A percentile compares a stretch with the other conserved stretches of the same genome.
Evolutionary conservation across 768 basidiomycete species (phyloP).

Genomic region (Macrolepiota dolichaula): DNA sequence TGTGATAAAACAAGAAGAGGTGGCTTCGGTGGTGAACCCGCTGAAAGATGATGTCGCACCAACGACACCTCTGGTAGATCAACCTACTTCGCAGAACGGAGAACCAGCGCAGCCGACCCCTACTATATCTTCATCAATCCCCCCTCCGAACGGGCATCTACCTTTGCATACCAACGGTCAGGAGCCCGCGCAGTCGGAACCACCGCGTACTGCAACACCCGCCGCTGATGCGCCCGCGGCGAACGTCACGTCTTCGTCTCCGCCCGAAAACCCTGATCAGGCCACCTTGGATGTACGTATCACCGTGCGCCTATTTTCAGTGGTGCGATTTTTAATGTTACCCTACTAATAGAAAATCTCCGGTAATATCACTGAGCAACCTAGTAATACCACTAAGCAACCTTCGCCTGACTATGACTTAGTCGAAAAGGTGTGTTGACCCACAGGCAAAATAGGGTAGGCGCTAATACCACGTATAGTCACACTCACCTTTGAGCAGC

Average conservation of each 20-base stretch:
- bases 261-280: background rate
- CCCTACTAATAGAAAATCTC: background rate
- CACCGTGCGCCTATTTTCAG: background rate
- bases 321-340: background rate
- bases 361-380: background rate
- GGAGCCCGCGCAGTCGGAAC: background rate
- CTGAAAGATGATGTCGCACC: background rate
- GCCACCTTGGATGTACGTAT: background rate
- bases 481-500: slow-evolving; percentile 1
- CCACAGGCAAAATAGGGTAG: background rate
- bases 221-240: background rate
- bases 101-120: background rate
- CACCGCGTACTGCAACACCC: too few relatives aligned
- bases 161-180: background rate
- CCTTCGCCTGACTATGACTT: background rate
- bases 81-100: background rate
- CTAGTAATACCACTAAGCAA: background rate
- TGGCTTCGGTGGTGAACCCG: slow-evolving; percentile 1
- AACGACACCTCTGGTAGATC: background rate
- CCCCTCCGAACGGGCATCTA: background rate
- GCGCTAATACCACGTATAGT: background rate
- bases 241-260: background rate
- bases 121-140: background rate
- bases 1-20: slow-evolving; percentile 8
- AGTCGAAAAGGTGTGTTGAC: background rate